These are phyloP conservation scores for Malus sieversii DNA, from an alignment of 306 rosid species.

Conservation along the genomic window DNA sequence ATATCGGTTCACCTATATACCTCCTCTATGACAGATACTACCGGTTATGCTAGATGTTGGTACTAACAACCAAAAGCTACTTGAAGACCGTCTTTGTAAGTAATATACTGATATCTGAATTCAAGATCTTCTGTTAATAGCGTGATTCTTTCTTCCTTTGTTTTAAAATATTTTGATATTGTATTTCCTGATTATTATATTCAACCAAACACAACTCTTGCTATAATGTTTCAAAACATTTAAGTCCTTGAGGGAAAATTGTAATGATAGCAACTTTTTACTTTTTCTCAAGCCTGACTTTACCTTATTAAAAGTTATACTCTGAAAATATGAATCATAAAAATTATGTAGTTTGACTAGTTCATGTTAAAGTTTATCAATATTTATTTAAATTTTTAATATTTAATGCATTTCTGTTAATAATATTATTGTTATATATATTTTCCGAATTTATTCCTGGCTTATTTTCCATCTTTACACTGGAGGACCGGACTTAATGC, in stretches of 20 bases:
- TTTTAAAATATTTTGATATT: not conserved
- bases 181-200: not conserved
- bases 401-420: not conserved
- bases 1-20: constrained; percentile 16
- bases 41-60: constrained; percentile 98
- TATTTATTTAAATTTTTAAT: not conserved
- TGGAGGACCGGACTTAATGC: not conserved
- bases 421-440: not conserved
- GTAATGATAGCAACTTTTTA: not conserved
- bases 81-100: constrained; percentile 89
- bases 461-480: not conserved
- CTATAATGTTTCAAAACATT: not conserved
- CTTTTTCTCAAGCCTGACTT: not conserved
- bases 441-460: not conserved
- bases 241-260: not conserved
- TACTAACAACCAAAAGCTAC: constrained; percentile 87
- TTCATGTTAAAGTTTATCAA: not conserved
- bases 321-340: not conserved
- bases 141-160: not conserved
- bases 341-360: not conserved
- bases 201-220: not conserved
- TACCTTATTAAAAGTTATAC: not conserved
- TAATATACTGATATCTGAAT: constrained; percentile 25
- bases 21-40: constrained; percentile 56
- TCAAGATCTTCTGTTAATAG: not conserved